Percentiles rank a stretch among this genome's conserved stretches.
Evolutionary conservation across 2,329 filamentous ascomycete species (phyloP).

Genomic region (Tolypocladium amazonense): DNA sequence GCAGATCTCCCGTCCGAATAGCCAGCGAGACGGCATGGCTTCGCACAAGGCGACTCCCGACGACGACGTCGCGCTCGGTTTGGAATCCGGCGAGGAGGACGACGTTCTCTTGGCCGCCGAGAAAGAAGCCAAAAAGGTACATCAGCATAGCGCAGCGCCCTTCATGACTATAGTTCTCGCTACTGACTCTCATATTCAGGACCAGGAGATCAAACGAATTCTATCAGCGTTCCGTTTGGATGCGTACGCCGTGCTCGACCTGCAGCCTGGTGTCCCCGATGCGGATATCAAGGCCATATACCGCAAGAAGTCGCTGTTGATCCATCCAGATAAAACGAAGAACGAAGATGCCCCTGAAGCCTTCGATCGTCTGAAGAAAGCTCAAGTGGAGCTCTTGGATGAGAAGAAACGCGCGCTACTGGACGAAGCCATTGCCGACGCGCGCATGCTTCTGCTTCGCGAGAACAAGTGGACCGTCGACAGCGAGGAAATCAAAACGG

Average conservation of each 20-base stretch:
- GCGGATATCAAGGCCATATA: conserved; percentile 92
- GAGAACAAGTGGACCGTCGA: conserved; percentile 91
- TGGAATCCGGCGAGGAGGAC: conserved; percentile 42
- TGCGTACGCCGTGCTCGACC: conserved; percentile 80
- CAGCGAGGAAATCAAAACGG: conserved; percentile 74
- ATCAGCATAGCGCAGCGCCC: conserved; percentile 7
- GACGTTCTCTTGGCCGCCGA: conserved; percentile 75
- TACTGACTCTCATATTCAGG: conserved; percentile 37
- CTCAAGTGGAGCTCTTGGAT: conserved; percentile 82
- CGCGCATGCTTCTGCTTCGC: conserved; percentile 86
- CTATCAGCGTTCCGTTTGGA: conserved; percentile 74
- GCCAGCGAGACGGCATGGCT: background rate
- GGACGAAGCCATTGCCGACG: conserved; percentile 93
- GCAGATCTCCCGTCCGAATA: background rate
- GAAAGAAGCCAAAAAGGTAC: conserved; percentile 74
- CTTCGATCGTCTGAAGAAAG: conserved; percentile 94
- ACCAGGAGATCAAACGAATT: conserved; percentile 92
- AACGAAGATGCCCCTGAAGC: conserved; percentile 88
- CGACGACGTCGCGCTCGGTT: conserved; percentile 13
- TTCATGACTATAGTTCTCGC: conserved; percentile 1
- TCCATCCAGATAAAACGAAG: conserved; percentile 95
- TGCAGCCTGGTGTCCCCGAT: conserved; percentile 89
- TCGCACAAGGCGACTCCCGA: conserved; percentile 23
- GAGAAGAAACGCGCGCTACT: conserved; percentile 81
- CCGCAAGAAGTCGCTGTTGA: conserved; percentile 95